Evolutionary conservation across 371 early-diverging fungal genomes (phyloP), one percentile per base, ranked within the genome.

Genomic region (Mortierella sp.): DNA sequence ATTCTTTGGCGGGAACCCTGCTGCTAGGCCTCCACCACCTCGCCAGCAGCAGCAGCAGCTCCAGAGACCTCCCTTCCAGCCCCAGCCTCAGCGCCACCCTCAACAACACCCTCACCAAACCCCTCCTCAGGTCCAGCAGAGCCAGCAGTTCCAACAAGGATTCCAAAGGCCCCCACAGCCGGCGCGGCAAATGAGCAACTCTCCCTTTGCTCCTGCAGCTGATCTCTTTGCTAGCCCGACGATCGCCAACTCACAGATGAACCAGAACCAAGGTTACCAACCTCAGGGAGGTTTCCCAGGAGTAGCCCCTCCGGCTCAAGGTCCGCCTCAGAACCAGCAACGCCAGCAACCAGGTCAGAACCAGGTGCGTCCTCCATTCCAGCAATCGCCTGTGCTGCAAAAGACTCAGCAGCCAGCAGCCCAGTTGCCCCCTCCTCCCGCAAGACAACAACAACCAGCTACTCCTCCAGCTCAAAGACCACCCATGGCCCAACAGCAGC

Each of bases 151-250:
- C n/a, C 47, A 63, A 5, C 62, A 62, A 37, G 34, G 39, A 51
- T 24, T n/a, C 10, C 58, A 53, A 29, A 37, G 39, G 9, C 61
- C 53, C 22, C 72, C 65, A 24, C 66, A 45, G 60, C 62, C 73
- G 8, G 31, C 66, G 14, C 58, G 74, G 13, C 74, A 73, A 68
- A 63, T 63, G 60, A 67, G 21, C 50, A 55, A 53, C 16, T 67
- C 74, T n/a, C 74, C 74, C 17, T 67, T 67, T 55, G 67, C 67
- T 24, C 63, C 63, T 5, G 74, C 74, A 5, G 67, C 74, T 45
- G 74, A 67, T 73, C 74, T 73, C 25, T 73, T 73, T 63, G 47
- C 63, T 16, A 73, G 52, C 37, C 60, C 67, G 44, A 60, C 67
- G 39, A 21, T 43, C 5, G 56, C 71, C 3, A 60, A 47, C 57